phyloP scores from a whole-genome alignment of 2,329 filamentous ascomycete species.

The Monilinia aucupariae region DNA sequence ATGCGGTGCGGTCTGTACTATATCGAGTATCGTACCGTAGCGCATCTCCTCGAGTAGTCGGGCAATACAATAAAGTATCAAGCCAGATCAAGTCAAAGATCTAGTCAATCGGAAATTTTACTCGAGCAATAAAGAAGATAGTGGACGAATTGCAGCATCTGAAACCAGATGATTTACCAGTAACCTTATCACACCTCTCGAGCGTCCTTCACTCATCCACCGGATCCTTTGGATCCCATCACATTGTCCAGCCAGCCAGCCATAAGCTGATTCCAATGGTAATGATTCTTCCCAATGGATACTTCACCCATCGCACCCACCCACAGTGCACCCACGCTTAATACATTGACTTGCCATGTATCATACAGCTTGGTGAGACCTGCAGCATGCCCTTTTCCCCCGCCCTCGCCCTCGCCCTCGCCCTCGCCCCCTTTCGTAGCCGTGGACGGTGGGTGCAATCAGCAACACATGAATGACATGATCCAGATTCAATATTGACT shows the following conservation, averaged over 20 bases:
- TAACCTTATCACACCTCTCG: too few species aligned
- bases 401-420: too few species aligned
- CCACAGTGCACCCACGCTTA: slow-evolving; percentile 14
- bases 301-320: too few species aligned
- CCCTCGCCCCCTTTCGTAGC: too few species aligned
- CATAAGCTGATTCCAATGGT: too few species aligned
- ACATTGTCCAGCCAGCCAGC: background rate
- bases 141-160: background rate
- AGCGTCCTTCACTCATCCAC: too few species aligned
- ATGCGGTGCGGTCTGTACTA: too few species aligned
- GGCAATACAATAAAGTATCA: background rate
- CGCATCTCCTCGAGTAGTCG: too few species aligned
- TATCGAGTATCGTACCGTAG: too few species aligned
- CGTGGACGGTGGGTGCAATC: background rate
- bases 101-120: background rate
- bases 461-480: slow-evolving; percentile 11
- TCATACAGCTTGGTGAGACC: slow-evolving; percentile 13
- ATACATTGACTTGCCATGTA: slow-evolving; percentile 15
- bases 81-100: background rate
- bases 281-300: too few species aligned
- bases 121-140: too few species aligned
- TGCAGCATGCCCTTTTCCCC: slow-evolving; percentile 14
- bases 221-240: too few species aligned
- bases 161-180: background rate
- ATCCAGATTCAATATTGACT: slow-evolving; percentile 9